Conservation (phyloP, 164 flowering plant species). For the Vitis cinerea region DNA sequence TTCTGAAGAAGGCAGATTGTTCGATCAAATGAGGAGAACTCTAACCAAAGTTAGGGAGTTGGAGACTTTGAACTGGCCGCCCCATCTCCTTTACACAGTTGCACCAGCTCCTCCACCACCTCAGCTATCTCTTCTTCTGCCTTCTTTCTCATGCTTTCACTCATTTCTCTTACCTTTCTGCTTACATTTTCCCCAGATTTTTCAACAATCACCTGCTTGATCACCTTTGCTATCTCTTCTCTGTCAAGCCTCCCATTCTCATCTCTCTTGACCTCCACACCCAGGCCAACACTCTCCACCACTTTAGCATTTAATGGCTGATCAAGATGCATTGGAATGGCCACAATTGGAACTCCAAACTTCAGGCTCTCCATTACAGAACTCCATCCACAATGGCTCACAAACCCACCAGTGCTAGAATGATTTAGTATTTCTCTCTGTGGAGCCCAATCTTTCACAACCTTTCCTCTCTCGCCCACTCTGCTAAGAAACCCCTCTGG, state of each 20-base stretch:
- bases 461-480: conserved; percentile 14
- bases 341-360: conserved; percentile 24
- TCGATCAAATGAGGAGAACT: too few relatives aligned
- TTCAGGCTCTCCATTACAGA: conserved; percentile 25
- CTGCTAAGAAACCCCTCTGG: conserved; percentile 24
- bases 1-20: too few relatives aligned
- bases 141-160: conserved; percentile 5
- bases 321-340: conserved; percentile 25
- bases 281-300: conserved; percentile 19
- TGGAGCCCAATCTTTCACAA: conserved; percentile 23
- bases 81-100: too few relatives aligned
- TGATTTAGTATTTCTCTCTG: conserved; percentile 17
- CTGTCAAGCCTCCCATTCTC: conserved; percentile 7
- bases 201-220: conserved; percentile 16
- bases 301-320: conserved; percentile 25
- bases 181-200: conserved; percentile 11
- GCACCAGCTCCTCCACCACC: conserved; percentile 1
- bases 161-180: conserved; percentile 12
- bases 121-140: conserved; percentile 19
- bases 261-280: conserved; percentile 1
- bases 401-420: conserved; percentile 24
- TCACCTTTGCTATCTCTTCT: conserved; percentile 18
- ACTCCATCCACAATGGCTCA: conserved; percentile 35
- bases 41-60: too few relatives aligned
- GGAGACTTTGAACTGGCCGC: too few relatives aligned